These are phyloP conservation scores for Candolleomyces eurysporus DNA, from an alignment of 768 basidiomycete species.

Conservation along the genomic window DNA sequence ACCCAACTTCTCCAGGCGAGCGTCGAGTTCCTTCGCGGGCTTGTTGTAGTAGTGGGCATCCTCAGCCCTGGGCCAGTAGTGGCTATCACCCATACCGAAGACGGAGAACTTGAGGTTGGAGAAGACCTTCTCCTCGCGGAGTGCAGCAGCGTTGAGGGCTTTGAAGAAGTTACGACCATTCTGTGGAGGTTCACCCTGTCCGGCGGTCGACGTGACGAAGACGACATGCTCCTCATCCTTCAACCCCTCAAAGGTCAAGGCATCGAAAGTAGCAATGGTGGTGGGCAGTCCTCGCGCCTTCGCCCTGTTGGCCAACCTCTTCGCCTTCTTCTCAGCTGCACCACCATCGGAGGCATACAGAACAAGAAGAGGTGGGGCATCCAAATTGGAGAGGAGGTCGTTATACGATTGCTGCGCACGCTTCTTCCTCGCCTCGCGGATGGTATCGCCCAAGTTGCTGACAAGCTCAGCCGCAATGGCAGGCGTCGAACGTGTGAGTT, in stretches of 20 bases:
- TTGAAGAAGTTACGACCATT: conserved; percentile 92
- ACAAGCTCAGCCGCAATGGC: conserved; percentile 81
- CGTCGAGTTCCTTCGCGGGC: conserved; percentile 86
- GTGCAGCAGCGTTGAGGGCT: conserved; percentile 65
- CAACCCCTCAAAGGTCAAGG: conserved; percentile 71
- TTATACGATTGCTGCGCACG: conserved; percentile 84
- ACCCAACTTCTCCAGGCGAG: conserved; percentile 74
- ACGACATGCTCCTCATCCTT: conserved; percentile 74
- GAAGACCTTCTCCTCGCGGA: conserved; percentile 58
- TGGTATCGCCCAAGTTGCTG: conserved; percentile 76
- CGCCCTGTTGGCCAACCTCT: conserved; percentile 78
- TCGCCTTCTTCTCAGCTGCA: conserved; percentile 93
- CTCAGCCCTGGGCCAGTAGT: conserved; percentile 97
- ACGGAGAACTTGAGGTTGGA: conserved; percentile 73
- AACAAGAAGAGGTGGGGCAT: conserved; percentile 84
- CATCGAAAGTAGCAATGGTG: conserved; percentile 77
- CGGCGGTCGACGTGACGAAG: conserved; percentile 90
- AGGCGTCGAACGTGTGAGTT: conserved; percentile 81
- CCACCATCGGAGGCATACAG: conserved; percentile 97
- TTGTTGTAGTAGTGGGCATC: conserved; percentile 99
- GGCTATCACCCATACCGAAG: conserved; percentile 96
- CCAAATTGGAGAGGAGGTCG: conserved; percentile 77
- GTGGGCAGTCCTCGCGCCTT: conserved; percentile 81
- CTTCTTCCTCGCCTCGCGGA: conserved; percentile 79
- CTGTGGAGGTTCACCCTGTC: conserved; percentile 97